These are phyloP conservation scores for Salvia rosmarinus DNA, from an alignment of 257 asterid genomes.

Conservation along the genomic window DNA sequence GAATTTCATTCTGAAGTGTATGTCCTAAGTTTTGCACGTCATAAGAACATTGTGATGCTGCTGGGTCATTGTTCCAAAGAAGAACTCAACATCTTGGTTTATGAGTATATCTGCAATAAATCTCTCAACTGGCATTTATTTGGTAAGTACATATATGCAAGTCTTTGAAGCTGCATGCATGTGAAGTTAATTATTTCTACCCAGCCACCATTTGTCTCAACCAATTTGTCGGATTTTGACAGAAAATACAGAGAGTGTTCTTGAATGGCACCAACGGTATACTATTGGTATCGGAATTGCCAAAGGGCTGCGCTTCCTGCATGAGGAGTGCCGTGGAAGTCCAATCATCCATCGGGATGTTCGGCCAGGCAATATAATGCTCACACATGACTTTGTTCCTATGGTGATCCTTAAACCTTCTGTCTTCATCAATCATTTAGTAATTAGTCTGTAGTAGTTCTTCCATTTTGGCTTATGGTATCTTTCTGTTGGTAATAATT, in stretches of 20 bases:
- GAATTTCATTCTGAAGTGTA: slow-evolving; percentile 72
- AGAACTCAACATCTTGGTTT: slow-evolving; percentile 62
- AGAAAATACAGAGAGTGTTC: slow-evolving; percentile 52
- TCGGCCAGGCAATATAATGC: slow-evolving; percentile 81
- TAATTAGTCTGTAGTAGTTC: background rate
- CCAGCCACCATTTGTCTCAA: background rate
- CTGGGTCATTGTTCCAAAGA: slow-evolving; percentile 85
- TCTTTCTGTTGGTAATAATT: background rate
- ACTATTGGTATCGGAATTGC: slow-evolving; percentile 77
- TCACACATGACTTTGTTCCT: slow-evolving; percentile 84
- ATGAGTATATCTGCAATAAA: slow-evolving; percentile 77
- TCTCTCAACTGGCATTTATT: slow-evolving; percentile 85
- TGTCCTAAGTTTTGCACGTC: slow-evolving; percentile 75
- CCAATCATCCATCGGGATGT: slow-evolving; percentile 81
- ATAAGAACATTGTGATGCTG: slow-evolving; percentile 82
- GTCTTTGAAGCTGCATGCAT: background rate
- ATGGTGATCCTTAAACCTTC: slow-evolving; percentile 47
- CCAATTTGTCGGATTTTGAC: slow-evolving; percentile 24
- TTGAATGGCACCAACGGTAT: slow-evolving; percentile 78
- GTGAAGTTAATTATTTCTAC: background rate
- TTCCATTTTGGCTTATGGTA: background rate
- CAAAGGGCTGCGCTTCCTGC: slow-evolving; percentile 76
- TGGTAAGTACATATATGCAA: slow-evolving; percentile 43
- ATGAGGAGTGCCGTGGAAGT: slow-evolving; percentile 89
- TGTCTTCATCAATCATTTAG: background rate